Conservation (phyloP, 805 yeast genomes). For the Sugiyamaella americana region DNA sequence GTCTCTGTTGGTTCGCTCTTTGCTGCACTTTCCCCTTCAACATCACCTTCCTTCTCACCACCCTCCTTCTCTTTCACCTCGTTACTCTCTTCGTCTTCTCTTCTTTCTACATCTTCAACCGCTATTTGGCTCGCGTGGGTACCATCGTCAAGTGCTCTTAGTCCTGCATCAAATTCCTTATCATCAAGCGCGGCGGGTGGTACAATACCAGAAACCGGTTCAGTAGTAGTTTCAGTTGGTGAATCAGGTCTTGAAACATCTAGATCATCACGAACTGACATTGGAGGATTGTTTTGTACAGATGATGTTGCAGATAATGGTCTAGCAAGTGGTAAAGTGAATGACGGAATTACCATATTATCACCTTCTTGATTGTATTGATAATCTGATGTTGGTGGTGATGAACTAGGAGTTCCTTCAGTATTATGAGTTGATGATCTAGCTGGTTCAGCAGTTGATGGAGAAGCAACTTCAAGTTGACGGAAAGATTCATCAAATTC, state of each 20-base stretch:
- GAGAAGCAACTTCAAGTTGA: constrained; percentile 22
- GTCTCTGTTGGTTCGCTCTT: not conserved
- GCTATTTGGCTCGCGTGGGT: constrained; percentile 1
- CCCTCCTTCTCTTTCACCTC: not conserved
- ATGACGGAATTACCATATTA: constrained; percentile 20
- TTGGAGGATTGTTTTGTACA: constrained; percentile 86
- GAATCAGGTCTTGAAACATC: constrained; percentile 41
- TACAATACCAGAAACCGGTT: constrained; percentile 29
- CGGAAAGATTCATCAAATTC: constrained; percentile 24
- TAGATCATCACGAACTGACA: constrained; percentile 76
- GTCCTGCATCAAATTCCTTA: not conserved
- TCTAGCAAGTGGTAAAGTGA: constrained; percentile 47
- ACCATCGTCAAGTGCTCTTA: constrained; percentile 5
- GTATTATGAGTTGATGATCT: constrained; percentile 22
- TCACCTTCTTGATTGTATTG: constrained; percentile 11
- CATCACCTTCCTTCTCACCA: not conserved
- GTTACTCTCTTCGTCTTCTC: not conserved
- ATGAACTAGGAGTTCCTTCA: constrained; percentile 26
- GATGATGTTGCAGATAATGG: constrained; percentile 84
- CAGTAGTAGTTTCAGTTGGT: constrained; percentile 33
- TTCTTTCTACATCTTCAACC: not conserved
- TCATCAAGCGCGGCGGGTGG: constrained; percentile 20
- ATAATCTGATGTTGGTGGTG: constrained; percentile 28
- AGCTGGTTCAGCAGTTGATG: constrained; percentile 25
- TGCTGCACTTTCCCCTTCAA: not conserved